Evolutionary conservation across 208 protist genomes (phyloP).

Genomic region (Crithidia fasciculata): DNA sequence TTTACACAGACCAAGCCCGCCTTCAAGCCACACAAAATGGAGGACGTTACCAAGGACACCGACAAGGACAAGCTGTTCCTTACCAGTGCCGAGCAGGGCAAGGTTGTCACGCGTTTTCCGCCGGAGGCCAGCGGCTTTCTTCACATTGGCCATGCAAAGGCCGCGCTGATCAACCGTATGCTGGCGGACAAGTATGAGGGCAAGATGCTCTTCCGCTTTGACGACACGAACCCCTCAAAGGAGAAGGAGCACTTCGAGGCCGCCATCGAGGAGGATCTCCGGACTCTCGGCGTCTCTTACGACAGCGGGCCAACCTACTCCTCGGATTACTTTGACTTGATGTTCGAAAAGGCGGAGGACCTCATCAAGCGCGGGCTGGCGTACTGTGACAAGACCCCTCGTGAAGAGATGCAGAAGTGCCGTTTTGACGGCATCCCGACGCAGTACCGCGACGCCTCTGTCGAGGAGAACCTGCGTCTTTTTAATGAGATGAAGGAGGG

Average conservation of each 20-base stretch:
- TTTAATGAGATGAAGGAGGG: constrained; percentile 96
- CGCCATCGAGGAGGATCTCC: constrained; percentile 96
- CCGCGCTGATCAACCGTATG: constrained; percentile 97
- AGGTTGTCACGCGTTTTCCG: constrained; percentile 97
- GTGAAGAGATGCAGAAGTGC: constrained; percentile 95
- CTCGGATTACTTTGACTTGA: constrained; percentile 97
- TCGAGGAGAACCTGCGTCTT: constrained; percentile 96
- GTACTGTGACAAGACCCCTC: constrained; percentile 97
- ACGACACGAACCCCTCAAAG: constrained; percentile 99
- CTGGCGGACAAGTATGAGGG: constrained; percentile 96
- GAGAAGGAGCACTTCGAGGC: constrained; percentile 97
- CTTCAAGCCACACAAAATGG: background rate
- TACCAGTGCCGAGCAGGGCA: constrained; percentile 83
- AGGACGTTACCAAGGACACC: constrained; percentile 10
- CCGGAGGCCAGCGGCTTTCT: constrained; percentile 97
- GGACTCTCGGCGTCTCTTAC: constrained; percentile 90
- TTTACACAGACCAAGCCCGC: constrained; percentile 36
- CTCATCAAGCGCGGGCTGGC: constrained; percentile 93
- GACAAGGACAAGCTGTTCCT: constrained; percentile 81
- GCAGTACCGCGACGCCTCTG: constrained; percentile 73
- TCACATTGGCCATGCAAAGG: constrained; percentile 99
- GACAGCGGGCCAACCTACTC: constrained; percentile 94
- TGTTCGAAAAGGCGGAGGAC: constrained; percentile 90
- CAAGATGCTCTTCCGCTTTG: constrained; percentile 98
- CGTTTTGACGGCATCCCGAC: constrained; percentile 93